Evolutionary conservation across 2,329 filamentous ascomycete species (phyloP).

Genomic region (Orbilia javanica): DNA sequence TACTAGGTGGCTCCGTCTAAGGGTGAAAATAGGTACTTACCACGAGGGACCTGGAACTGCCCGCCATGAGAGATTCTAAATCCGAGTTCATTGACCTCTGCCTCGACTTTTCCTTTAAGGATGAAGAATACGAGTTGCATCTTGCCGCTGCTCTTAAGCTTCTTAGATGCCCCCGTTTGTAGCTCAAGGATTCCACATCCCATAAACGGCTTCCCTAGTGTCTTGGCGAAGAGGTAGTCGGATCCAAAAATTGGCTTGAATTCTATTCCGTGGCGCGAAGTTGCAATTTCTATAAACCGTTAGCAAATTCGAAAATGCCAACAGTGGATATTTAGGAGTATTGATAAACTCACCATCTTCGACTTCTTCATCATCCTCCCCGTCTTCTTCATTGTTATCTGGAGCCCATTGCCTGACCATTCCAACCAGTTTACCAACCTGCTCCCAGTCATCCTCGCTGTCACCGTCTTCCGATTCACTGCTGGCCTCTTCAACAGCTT

Average conservation of each 20-base stretch:
- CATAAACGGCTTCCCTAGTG: conserved; percentile 85
- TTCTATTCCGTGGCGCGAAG: conserved; percentile 46
- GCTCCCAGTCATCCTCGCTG: conserved; percentile 64
- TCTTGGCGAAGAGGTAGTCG: conserved; percentile 77
- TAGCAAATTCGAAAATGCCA: neutral
- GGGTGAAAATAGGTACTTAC: conserved; percentile 69
- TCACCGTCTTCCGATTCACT: conserved; percentile 60
- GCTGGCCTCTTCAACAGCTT: conserved; percentile 59
- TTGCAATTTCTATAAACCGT: conserved; percentile 47
- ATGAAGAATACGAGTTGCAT: conserved; percentile 99
- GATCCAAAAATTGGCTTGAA: conserved; percentile 56
- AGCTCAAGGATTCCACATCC: conserved; percentile 91
- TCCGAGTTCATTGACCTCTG: conserved; percentile 78
- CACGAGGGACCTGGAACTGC: conserved; percentile 93
- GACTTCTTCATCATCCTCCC: conserved; percentile 42
- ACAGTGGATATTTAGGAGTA: too few relatives aligned
- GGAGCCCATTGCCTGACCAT: conserved; percentile 47
- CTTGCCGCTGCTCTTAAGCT: conserved; percentile 88
- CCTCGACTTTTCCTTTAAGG: conserved; percentile 82
- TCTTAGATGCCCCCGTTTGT: conserved; percentile 84
- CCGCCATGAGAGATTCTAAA: conserved; percentile 90
- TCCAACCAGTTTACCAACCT: conserved; percentile 59
- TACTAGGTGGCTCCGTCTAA: neutral
- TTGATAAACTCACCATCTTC: conserved; percentile 58
- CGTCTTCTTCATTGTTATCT: conserved; percentile 16